Base-by-base conservation (phyloP, 2,329 filamentous ascomycete species). In the Seiridium unicorne region DNA sequence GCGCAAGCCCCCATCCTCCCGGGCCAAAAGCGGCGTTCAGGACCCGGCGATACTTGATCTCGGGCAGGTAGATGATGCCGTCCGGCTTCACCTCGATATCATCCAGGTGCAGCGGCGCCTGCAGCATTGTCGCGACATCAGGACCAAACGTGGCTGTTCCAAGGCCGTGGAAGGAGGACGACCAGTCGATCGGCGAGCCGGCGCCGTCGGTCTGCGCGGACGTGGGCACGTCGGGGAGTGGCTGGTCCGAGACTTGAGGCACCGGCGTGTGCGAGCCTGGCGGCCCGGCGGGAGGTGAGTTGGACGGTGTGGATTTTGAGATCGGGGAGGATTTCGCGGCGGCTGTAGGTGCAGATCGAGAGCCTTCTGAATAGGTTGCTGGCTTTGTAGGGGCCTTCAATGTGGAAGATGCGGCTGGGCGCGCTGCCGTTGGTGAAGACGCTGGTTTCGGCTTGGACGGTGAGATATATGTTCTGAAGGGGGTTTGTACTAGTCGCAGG, bases 81-180 rank as follows among this genome's bases (percentile, higher is more conserved):
- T 99, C 95, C 38, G 95, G 94, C 80, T 99, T 99, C 72, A 99
- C 90, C 80, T 99, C 95, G 59, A 99, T 88, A 76, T 98, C 94
- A 53, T 88, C 83, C 0, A 84, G 77, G 58, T 86, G 78, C 10
- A 96, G 73, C 1, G 88, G 87, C 60, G 84, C 80, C 63, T 90
- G 84, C 51, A 97, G 82, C 26, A 91, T 82, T 13, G 86, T 82
- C 8, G 85, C 83, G 57, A 89, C 84, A 74, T 93, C 89, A 51
- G 86, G 78, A 3, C 87, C 80, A 74, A 97, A 96, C 0, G 92
- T 84, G 40, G 80, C 79, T 0, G 83, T 81, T 42, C 88, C 89
- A 18, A 97, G 84, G 10, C 92, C 91, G 74, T 94, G 88, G 79
- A 89, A 97, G 11, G 91, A 96, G 54, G 84, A 87, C 26, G 89